Conservation (phyloP, 2,329 filamentous ascomycete genomes). For the Hymenotorrendiella dingleyae region DNA sequence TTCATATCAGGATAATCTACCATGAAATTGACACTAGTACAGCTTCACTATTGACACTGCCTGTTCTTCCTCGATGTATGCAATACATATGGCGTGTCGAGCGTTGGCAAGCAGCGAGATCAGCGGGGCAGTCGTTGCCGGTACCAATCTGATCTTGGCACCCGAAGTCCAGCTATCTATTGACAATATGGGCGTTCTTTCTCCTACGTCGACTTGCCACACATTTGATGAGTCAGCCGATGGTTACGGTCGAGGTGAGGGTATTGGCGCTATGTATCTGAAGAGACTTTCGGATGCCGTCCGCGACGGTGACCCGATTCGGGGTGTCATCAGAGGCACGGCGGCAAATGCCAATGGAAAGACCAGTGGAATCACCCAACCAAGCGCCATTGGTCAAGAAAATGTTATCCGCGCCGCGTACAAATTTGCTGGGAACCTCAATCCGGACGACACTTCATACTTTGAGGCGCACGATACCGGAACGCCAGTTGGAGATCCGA, state of each 20-base stretch:
- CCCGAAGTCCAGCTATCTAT: slow-evolving; percentile 31
- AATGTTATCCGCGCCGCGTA: slow-evolving; percentile 7
- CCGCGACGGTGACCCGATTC: slow-evolving; percentile 51
- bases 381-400: slow-evolving; percentile 39
- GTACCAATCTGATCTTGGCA: slow-evolving; percentile 30
- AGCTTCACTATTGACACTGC: slow-evolving; percentile 37
- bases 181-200: slow-evolving; percentile 35
- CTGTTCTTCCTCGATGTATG: slow-evolving; percentile 37
- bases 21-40: no score
- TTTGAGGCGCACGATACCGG: slow-evolving; percentile 14
- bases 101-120: slow-evolving; percentile 36
- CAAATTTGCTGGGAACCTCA: slow-evolving; percentile 2
- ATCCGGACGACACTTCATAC: slow-evolving; percentile 4
- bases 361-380: slow-evolving; percentile 50
- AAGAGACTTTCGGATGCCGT: slow-evolving; percentile 54
- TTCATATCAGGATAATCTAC: no score
- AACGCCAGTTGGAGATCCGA: slow-evolving; percentile 11
- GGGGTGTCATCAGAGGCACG: slow-evolving; percentile 46
- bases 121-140: slow-evolving; percentile 32
- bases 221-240: slow-evolving; percentile 53
- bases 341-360: slow-evolving; percentile 50
- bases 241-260: slow-evolving; percentile 61
- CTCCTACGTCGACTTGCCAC: slow-evolving; percentile 32
- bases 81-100: slow-evolving; percentile 36
- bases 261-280: slow-evolving; percentile 49